phyloP scores from a whole-genome alignment of 306 rosid species.

The Sophora flavescens region DNA sequence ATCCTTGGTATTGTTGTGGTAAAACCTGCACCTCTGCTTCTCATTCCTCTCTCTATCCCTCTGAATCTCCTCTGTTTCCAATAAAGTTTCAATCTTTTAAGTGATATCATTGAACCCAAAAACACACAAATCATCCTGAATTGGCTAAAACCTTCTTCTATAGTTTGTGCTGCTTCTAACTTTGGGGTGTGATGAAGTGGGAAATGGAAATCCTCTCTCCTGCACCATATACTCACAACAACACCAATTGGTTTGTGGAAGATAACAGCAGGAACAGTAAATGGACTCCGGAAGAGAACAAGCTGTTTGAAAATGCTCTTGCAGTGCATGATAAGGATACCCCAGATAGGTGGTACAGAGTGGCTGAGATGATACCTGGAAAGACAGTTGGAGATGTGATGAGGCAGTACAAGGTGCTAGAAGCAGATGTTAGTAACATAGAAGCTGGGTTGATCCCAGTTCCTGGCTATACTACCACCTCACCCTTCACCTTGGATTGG shows the following conservation, averaged over 20 bases:
- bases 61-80: too few relatives aligned
- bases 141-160: conserved; percentile 14
- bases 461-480: conserved; percentile 65
- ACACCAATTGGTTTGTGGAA: conserved; percentile 60
- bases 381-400: conserved; percentile 73
- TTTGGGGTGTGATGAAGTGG: conserved; percentile 65
- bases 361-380: conserved; percentile 86
- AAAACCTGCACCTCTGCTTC: conserved; percentile 65
- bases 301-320: conserved; percentile 86
- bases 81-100: too few relatives aligned
- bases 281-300: conserved; percentile 93
- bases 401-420: conserved; percentile 77
- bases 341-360: conserved; percentile 85
- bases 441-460: conserved; percentile 84
- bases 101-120: too few relatives aligned
- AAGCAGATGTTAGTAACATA: conserved; percentile 74
- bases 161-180: conserved; percentile 26
- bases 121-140: not conserved
- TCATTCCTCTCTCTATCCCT: too few relatives aligned
- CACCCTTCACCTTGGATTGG: conserved; percentile 87
- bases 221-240: conserved; percentile 54
- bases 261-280: conserved; percentile 53
- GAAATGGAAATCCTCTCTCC: conserved; percentile 80
- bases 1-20: conserved; percentile 56
- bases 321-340: conserved; percentile 79